Evolutionary conservation across 2,329 filamentous ascomycete species (phyloP), one percentile per base, ranked within the genome.

Genomic region (Penicillium sp.): DNA sequence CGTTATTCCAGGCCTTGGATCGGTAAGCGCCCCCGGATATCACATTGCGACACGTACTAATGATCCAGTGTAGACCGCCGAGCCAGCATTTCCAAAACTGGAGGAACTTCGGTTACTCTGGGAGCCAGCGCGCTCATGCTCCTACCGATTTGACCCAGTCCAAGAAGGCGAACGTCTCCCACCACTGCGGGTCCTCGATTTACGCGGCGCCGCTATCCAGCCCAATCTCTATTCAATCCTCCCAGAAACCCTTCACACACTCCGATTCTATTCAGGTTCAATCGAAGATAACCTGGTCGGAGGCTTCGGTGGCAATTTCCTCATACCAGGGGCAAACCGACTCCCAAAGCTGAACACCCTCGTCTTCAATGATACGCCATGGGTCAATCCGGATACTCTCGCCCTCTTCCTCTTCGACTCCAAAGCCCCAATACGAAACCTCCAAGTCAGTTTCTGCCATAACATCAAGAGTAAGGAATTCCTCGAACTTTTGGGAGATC

Each of bases 91-190:
- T 40, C 64, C 68, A 4, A 71, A 71, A 29, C 60, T 75, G 4
- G 67, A 71, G 57, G 70, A 72, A 40, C 44, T 75, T 1, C 59
- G 67, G 16, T 61, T 75, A 3, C 52, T 65, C 45, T 72, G 64
- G 43, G 55, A 68, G n/a, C 65, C 67, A 5, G 54, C 58, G 14
- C 11, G 59, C 57, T 39, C 47, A 57, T 5, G 50, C 55, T 22
- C 66, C 62, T 47, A 53, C 45, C 4, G 1, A 9, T 24, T 61
- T 62, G 4, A 53, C 48, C 21, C 58, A 61, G 39, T 56, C 57
- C 16, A 55, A 38, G n/a, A 44, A 42, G 6, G 40, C 4, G 13
- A 40, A 13, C 16, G 61, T n/a, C 49, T 68, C 11, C 51, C 60
- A 9, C 57, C 55, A 2, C 57, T 74, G 14, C 66, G 66, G n/a